Evolutionary conservation across 805 yeast species (phyloP), one percentile per base, ranked within the genome.

Genomic region (Osmozyma mogii): DNA sequence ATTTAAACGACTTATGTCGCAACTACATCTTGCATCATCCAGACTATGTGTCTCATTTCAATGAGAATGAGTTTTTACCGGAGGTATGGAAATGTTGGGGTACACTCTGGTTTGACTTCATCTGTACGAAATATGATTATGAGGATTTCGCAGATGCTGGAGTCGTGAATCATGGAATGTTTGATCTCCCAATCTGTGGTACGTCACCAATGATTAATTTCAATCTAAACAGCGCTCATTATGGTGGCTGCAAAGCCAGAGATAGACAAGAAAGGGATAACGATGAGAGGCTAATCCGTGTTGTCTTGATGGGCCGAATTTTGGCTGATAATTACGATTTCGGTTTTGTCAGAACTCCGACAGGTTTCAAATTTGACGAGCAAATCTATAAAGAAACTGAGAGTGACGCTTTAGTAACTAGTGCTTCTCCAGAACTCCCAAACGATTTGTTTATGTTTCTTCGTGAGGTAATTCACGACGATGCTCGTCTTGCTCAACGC

Each of bases 31-130:
- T 24, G 3, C 22, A 49, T 5, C 44, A 61, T n/a, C 56, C 61
- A 0, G 58, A 63, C 29, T 51, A 65, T 24, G 38, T 79, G n/a
- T 58, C 63, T 4, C 50, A 68, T 40, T 76, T 74, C 42, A 66
- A 73, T 38, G 61, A 70, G 28, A 67, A 72, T 47, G 89, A 81
- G 48, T 70, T 62, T 25, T 56, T 82, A 28, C 75, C 82, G 24
- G 94, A 83, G 52, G 80, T 77, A 13, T 82, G 88, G 88, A 78
- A 77, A 47, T 76, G 87, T 45, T 81, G 89, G 85, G 94, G 94
- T 2, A 71, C 85, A 0, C 49, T 83, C 24, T 82, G 92, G 89
- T 83, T 72, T 54, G 88, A 82, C 51, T 57, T 59, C 15, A 59
- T 82, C 22, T 46, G 59, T 10, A 49, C 64, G 25, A 81, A 79